Conservation (phyloP, 192 early-diverging fungal species). For the Gaertneriomyces semiglobifer region DNA sequence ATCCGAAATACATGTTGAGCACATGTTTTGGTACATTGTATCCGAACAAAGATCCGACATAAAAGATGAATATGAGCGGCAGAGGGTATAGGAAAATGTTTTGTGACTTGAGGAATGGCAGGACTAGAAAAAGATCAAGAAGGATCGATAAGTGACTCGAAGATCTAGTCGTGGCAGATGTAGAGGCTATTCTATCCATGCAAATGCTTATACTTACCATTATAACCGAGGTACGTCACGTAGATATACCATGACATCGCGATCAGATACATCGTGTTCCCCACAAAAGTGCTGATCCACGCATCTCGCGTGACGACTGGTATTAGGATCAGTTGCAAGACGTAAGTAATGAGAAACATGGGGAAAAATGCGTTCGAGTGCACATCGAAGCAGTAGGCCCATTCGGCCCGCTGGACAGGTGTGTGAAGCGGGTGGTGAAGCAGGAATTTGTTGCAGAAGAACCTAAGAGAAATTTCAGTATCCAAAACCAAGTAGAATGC, state of each 20-base stretch:
- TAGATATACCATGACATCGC: constrained; percentile 79
- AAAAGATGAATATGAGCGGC: constrained; percentile 48
- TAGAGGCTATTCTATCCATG: not conserved
- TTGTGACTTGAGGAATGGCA: constrained; percentile 89
- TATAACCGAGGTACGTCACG: constrained; percentile 91
- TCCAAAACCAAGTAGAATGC: not conserved
- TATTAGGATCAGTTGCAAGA: constrained; percentile 91
- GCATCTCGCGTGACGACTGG: constrained; percentile 71
- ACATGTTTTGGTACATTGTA: constrained; percentile 74
- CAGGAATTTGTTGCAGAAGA: constrained; percentile 76
- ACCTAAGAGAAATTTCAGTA: constrained; percentile 37
- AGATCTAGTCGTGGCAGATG: too few relatives aligned
- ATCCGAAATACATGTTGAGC: constrained; percentile 73
- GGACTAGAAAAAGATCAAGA: constrained; percentile 49
- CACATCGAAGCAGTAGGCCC: constrained; percentile 95
- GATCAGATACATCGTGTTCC: constrained; percentile 82
- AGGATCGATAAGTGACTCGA: constrained; percentile 8
- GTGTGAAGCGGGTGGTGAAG: constrained; percentile 72
- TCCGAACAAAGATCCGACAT: constrained; percentile 44
- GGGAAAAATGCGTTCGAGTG: constrained; percentile 96
- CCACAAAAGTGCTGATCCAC: constrained; percentile 80
- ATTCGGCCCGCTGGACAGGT: constrained; percentile 85
- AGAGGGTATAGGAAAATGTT: constrained; percentile 88
- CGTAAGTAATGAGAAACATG: constrained; percentile 80
- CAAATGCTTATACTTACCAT: constrained; percentile 54